These are phyloP conservation scores for Panaeolus cyanescens DNA, from an alignment of 768 basidiomycete species.

Conservation along the genomic window DNA sequence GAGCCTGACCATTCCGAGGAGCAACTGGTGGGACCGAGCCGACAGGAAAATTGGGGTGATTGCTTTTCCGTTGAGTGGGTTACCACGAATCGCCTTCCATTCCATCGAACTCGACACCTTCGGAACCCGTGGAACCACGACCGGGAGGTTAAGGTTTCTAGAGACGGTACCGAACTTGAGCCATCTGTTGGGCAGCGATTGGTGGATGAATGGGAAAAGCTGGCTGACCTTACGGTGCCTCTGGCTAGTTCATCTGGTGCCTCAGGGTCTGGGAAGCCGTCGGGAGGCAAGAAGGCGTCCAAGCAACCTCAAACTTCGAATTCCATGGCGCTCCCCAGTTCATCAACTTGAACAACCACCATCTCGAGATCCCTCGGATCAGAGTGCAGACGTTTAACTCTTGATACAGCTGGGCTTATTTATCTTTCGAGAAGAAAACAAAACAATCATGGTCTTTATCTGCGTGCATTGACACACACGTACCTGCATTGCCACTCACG, in stretches of 20 bases:
- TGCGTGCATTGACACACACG: slow-evolving; percentile 22
- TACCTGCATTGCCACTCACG: slow-evolving; percentile 12
- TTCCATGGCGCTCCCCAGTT: background rate
- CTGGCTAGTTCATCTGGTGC: slow-evolving; percentile 3
- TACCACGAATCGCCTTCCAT: slow-evolving; percentile 68
- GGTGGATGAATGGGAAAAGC: slow-evolving; percentile 66
- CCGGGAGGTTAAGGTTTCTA: slow-evolving; percentile 76
- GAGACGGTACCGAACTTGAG: slow-evolving; percentile 93
- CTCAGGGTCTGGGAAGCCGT: background rate
- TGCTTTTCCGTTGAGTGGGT: slow-evolving; percentile 87
- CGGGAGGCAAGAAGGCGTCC: background rate
- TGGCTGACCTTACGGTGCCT: slow-evolving; percentile 15
- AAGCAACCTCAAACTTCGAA: background rate
- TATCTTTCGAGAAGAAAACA: background rate
- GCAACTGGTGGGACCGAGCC: slow-evolving; percentile 13
- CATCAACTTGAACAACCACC: background rate
- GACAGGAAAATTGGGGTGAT: slow-evolving; percentile 62
- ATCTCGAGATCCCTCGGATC: background rate
- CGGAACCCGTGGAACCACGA: slow-evolving; percentile 95
- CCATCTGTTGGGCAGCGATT: slow-evolving; percentile 69
- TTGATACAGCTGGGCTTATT: slow-evolving; percentile 4
- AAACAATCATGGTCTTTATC: slow-evolving; percentile 9
- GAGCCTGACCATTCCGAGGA: slow-evolving; percentile 23
- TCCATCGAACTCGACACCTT: slow-evolving; percentile 74
- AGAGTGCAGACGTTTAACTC: background rate